These are phyloP conservation scores for Eurotiales sp. DNA, from an alignment of 2,329 filamentous ascomycete genomes.

Conservation along the genomic window DNA sequence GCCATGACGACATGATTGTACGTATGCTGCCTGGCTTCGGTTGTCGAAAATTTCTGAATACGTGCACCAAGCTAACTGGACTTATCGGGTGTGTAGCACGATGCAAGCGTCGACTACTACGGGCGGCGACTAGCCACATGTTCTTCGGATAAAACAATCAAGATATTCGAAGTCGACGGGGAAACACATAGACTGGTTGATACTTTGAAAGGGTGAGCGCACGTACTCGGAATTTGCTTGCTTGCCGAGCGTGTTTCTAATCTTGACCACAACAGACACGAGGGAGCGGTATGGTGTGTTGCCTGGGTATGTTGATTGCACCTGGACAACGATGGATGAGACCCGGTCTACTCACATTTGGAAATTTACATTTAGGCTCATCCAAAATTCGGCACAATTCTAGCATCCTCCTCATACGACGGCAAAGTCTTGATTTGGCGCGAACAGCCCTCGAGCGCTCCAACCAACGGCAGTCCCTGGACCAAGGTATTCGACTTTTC, in stretches of 20 bases:
- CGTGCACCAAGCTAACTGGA: conserved; percentile 2
- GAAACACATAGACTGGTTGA: conserved; percentile 85
- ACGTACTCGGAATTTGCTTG: not conserved
- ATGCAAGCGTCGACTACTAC: conserved; percentile 98
- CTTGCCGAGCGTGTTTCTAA: conserved; percentile 10
- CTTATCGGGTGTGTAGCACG: conserved; percentile 61
- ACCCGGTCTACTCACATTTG: not conserved
- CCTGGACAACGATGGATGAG: not conserved
- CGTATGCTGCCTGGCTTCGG: conserved; percentile 35
- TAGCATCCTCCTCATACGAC: conserved; percentile 92
- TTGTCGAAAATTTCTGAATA: not conserved
- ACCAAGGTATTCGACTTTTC: conserved; percentile 90
- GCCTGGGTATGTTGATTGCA: conserved; percentile 66
- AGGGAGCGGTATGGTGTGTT: conserved; percentile 96
- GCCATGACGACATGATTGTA: conserved; percentile 99
- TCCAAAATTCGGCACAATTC: conserved; percentile 96
- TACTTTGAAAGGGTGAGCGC: conserved; percentile 80
- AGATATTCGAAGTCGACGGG: conserved; percentile 97
- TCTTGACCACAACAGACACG: conserved; percentile 60
- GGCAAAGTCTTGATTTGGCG: conserved; percentile 99
- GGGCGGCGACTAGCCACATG: conserved; percentile 93
- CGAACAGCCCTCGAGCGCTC: conserved; percentile 58
- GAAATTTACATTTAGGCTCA: conserved; percentile 58
- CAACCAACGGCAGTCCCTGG: conserved; percentile 54
- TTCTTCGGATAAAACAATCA: conserved; percentile 97